Conservation (phyloP, 257 asterid genomes). For the Solanum medicagineum region DNA sequence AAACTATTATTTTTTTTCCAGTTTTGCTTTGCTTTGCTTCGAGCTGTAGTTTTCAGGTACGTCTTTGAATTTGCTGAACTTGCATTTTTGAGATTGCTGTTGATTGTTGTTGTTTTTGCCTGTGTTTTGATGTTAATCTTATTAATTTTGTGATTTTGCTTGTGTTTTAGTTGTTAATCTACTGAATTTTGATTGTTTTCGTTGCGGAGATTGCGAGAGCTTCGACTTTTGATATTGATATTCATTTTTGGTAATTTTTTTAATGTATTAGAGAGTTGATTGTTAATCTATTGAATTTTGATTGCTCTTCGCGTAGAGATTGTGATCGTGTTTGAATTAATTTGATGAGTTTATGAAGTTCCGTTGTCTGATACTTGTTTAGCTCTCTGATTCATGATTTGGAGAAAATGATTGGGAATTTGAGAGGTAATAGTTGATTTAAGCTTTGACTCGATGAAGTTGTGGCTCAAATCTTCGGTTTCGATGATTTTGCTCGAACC, state of each 20-base stretch:
- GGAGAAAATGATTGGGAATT: background rate
- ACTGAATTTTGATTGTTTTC: background rate
- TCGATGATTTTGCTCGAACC: background rate
- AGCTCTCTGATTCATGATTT: background rate
- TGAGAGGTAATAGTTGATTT: background rate
- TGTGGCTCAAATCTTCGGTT: background rate
- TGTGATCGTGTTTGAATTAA: background rate
- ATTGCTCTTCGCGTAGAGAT: background rate
- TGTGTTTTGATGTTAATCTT: background rate
- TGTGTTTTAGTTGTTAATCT: background rate
- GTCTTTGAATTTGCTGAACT: background rate
- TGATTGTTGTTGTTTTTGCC: background rate
- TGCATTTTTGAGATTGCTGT: background rate
- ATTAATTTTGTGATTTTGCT: background rate
- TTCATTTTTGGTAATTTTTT: background rate
- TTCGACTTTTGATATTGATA: background rate
- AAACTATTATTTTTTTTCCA: background rate
- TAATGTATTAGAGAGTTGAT: background rate
- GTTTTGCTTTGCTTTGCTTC: background rate
- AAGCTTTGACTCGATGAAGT: background rate
- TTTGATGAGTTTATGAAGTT: background rate
- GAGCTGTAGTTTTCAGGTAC: conserved; percentile 8
- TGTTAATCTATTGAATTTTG: background rate
- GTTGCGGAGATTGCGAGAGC: background rate
- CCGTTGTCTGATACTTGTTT: background rate